Base-by-base conservation (phyloP, 371 early-diverging fungal species). In the Blyttiomyces sp. region DNA sequence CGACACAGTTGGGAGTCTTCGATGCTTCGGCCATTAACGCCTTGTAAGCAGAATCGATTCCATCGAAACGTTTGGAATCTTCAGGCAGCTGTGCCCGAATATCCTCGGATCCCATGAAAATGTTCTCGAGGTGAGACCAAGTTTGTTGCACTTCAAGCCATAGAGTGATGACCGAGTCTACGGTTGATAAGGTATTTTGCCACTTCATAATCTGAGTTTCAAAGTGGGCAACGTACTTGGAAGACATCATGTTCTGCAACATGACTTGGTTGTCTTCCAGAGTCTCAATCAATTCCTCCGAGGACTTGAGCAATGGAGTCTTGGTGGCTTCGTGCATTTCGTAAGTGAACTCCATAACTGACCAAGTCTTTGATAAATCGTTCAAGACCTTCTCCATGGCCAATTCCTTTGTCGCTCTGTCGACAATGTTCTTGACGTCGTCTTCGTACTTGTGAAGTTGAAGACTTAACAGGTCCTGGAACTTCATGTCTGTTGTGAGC, bases 211-310 rank as follows among this genome's bases (percentile, higher is more conserved):
- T 84, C 59, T 83, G 80, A 13, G 62, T 72, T 62, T 82, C 75
- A 51, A 84, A 84, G 71, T 83, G 79, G 11, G 77, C 74, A 6
- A 83, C 81, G 59, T 83, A 82, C 54, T 83, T 68, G 21, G 77
- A 77, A 0, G 79, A 71, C 85, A 84, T 83, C 82, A 84, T 80
- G 49, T 74, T 84, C 60, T 84, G 85, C 23, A 84, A 69, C 83
- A 84, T 79, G 48, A 84, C 83, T 53, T 84, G 85, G 61, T 84
- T 84, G 64, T 84, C 85, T 64, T 84, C 85, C 3, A 84, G 61
- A 0, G 81, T 82, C 59, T 84, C 85, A 19, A 84, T 75, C 13
- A 84, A 71, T 63, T 82, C 82, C 59, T 84, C 85, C 3, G 85
- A 84, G 3, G 74, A 74, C 28, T 68, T 48, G 23, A 84, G 68